These are phyloP conservation scores for Actinomucor elegans DNA, from an alignment of 371 early-diverging fungal species.

Conservation along the genomic window DNA sequence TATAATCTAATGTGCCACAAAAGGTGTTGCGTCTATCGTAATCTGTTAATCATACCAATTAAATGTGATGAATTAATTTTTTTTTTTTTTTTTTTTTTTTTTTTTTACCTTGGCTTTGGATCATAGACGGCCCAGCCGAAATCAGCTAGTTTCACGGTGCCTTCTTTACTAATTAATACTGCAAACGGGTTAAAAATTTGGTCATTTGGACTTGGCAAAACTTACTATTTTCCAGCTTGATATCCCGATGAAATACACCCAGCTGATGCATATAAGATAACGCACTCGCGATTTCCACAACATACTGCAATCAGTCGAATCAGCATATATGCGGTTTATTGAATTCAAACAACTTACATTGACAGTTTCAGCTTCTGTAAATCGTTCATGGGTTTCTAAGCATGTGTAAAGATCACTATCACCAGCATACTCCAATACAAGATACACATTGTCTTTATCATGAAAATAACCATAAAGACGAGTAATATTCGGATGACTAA, in stretches of 20 bases:
- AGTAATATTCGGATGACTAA: slow-evolving; percentile 90
- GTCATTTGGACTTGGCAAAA: no score
- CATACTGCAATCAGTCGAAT: slow-evolving; percentile 63
- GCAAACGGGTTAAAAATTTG: no score
- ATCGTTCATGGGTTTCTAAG: slow-evolving; percentile 63
- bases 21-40: slow-evolving; percentile 75
- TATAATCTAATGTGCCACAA: slow-evolving; percentile 98
- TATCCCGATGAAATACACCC: slow-evolving; percentile 72
- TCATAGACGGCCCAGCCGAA: slow-evolving; percentile 99
- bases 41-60: background rate
- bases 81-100: background rate
- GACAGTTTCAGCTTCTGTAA: slow-evolving; percentile 79
- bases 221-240: slow-evolving; percentile 81
- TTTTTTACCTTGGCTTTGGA: slow-evolving; percentile 67
- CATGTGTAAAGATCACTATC: slow-evolving; percentile 92
- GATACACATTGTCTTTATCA: slow-evolving; percentile 87
- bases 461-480: slow-evolving; percentile 98
- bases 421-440: slow-evolving; percentile 96
- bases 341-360: no score
- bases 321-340: no score
- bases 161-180: slow-evolving; percentile 69
- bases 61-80: background rate
- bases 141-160: slow-evolving; percentile 94
- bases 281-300: slow-evolving; percentile 87
- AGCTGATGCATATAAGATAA: slow-evolving; percentile 62